phyloP scores from a whole-genome alignment of 352 stramenopile genomes.

The Halophytophthora polymorphica region DNA sequence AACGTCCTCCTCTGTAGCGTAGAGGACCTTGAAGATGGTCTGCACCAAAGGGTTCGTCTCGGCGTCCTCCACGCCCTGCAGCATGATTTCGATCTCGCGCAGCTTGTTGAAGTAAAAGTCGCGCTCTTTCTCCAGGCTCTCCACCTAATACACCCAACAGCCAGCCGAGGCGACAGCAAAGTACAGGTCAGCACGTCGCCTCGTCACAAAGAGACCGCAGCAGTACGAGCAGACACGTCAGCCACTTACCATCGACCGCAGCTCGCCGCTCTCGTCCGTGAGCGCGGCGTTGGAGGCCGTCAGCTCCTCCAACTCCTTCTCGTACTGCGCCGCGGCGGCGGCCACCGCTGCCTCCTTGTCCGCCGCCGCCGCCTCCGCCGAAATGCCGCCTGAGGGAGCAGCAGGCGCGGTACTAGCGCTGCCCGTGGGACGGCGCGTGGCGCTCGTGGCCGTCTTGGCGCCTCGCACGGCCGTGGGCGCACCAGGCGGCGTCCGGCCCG shows the following conservation, averaged over 20 bases:
- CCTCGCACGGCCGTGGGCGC: slow-evolving; percentile 26
- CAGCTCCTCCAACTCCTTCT: slow-evolving; percentile 79
- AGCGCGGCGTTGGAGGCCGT: slow-evolving; percentile 60
- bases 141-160: slow-evolving; percentile 40
- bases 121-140: slow-evolving; percentile 91
- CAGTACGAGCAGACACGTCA: not conserved
- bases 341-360: slow-evolving; percentile 27
- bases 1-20: slow-evolving; percentile 68
- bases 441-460: slow-evolving; percentile 20
- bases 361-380: slow-evolving; percentile 5
- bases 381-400: slow-evolving; percentile 1
- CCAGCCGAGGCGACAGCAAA: not conserved
- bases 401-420: slow-evolving; percentile 19
- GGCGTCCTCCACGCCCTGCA: slow-evolving; percentile 71
- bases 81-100: slow-evolving; percentile 95
- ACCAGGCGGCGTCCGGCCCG: slow-evolving; percentile 41
- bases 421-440: slow-evolving; percentile 30
- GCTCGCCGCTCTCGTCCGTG: slow-evolving; percentile 74
- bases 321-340: slow-evolving; percentile 39
- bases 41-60: slow-evolving; percentile 62
- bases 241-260: slow-evolving; percentile 60
- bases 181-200: too few relatives aligned
- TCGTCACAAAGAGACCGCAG: not conserved
- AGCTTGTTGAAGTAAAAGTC: slow-evolving; percentile 99
- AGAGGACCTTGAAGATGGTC: slow-evolving; percentile 85